Evolutionary conservation across 2,329 filamentous ascomycete species (phyloP), one percentile per base, ranked within the genome.

Genomic region (Xylariaceae sp.): DNA sequence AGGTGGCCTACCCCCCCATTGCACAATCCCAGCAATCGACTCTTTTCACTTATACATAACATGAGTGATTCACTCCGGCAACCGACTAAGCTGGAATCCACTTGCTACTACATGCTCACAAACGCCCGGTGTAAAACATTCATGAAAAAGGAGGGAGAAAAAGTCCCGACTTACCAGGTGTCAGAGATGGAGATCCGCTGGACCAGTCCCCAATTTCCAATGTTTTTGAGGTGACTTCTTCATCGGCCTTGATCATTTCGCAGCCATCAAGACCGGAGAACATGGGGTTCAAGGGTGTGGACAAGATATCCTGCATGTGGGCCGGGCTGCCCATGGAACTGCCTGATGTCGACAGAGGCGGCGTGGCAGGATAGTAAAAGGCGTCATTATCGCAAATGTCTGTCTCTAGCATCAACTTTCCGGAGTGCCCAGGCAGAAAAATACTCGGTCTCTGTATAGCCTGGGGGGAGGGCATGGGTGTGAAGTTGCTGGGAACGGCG

Each of bases 311-410:
- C 69, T 81, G 63, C 13, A 61, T 87, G 72, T 82, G 87, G 58
- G 88, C 88, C 45, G 93, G 91, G 80, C 91, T 96, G 77, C 90
- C 91, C 67, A 91, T 88, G 51, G 84, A 86, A 79, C 92, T 96
- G 62, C 89, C 88, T 24, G 91, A 88, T 2, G 89, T 87, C 20
- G 92, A 96, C 65, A 97, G 81, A 39, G 92, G 89, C 42, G 92
- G 92, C 16, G 92, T 97, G 6, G 91, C 86, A 27, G 92, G 92
- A 68, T 90, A 91, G 74, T 87, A 89, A 61, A 85, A 81, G 64
- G 79, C 73, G 54, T 87, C 84, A 24, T 75, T 73, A 64, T 86
- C 81, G 64, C 80, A 76, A 57, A 89, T 82, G 64, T 92, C 87
- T 13, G 89, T 91, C 72, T 96, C 89, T 60, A 96, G 75, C 66